Evolutionary conservation across 768 basidiomycete species (phyloP).

Genomic region (Chalciporus pseudorubinellus): DNA sequence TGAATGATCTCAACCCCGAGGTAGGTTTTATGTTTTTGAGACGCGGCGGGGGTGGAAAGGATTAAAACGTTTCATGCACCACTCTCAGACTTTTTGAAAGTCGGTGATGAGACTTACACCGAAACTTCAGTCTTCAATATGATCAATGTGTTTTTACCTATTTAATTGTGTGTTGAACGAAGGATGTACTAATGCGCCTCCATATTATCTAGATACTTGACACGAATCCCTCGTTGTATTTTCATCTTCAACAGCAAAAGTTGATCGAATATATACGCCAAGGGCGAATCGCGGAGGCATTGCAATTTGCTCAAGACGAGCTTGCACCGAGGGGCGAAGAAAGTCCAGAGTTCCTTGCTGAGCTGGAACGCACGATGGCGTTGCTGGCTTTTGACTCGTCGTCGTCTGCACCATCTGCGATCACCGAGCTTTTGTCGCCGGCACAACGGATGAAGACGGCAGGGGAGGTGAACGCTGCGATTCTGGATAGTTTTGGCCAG

Average conservation of each 20-base stretch:
- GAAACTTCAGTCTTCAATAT: conserved; percentile 98
- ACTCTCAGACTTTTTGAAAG: conserved; percentile 79
- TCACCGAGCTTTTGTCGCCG: conserved; percentile 78
- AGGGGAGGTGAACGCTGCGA: conserved; percentile 92
- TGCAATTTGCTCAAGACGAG: conserved; percentile 90
- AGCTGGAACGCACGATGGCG: conserved; percentile 95
- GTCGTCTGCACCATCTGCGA: conserved; percentile 51
- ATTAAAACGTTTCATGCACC: conserved; percentile 98
- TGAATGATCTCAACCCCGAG: conserved; percentile 96
- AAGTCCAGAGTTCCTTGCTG: conserved; percentile 87
- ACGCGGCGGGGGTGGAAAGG: conserved; percentile 41
- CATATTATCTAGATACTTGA: conserved; percentile 78
- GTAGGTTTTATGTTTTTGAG: conserved; percentile 48
- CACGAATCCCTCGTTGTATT: conserved; percentile 89
- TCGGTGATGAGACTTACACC: conserved; percentile 81
- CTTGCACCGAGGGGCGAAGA: conserved; percentile 94
- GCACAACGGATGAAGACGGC: conserved; percentile 94
- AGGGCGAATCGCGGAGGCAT: conserved; percentile 72
- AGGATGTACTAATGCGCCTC: conserved; percentile 24
- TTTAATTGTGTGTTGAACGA: neutral
- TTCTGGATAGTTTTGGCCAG: conserved; percentile 87
- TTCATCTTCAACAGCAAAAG: conserved; percentile 93
- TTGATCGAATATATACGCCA: conserved; percentile 92
- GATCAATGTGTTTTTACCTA: conserved; percentile 40
- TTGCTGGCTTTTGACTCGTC: conserved; percentile 78